Percentiles rank a stretch among this genome's conserved stretches.
Conservation (phyloP, 495 filamentous ascomycete species). For the Cryomyces minteri region DNA sequence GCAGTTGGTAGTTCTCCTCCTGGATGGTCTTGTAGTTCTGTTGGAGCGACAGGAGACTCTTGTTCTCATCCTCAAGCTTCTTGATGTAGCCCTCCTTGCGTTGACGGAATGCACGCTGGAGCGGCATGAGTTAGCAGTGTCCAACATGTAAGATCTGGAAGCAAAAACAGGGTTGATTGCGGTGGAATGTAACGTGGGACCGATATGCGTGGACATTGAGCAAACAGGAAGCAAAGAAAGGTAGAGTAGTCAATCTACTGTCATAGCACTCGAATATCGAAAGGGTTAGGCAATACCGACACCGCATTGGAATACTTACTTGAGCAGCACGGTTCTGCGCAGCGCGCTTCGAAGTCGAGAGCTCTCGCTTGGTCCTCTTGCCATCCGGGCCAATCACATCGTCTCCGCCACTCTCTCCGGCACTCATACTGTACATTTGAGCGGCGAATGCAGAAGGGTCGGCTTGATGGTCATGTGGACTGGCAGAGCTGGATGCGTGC, state of each 20-base stretch:
- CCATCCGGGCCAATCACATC: conserved; percentile 6
- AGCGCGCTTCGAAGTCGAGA: conserved; percentile 87
- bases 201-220: too few relatives aligned
- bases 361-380: conserved; percentile 55
- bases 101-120: conserved; percentile 86
- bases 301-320: conserved; percentile 31
- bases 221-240: too few relatives aligned
- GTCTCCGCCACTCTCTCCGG: conserved; percentile 12
- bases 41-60: conserved; percentile 50
- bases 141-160: too few relatives aligned
- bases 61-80: conserved; percentile 81
- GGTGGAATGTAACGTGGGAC: too few relatives aligned
- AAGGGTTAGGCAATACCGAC: neutral
- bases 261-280: neutral
- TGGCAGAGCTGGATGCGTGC: conserved; percentile 8
- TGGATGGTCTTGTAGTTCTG: conserved; percentile 57
- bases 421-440: conserved; percentile 14
- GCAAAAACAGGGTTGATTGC: too few relatives aligned
- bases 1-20: conserved; percentile 71
- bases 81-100: conserved; percentile 97
- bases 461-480: conserved; percentile 18
- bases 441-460: conserved; percentile 15
- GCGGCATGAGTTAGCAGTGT: conserved; percentile 3
- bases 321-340: conserved; percentile 95
- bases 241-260: too few relatives aligned